phyloP scores from a whole-genome alignment of 768 basidiomycete genomes.

The Fistulinella prunicolor region DNA sequence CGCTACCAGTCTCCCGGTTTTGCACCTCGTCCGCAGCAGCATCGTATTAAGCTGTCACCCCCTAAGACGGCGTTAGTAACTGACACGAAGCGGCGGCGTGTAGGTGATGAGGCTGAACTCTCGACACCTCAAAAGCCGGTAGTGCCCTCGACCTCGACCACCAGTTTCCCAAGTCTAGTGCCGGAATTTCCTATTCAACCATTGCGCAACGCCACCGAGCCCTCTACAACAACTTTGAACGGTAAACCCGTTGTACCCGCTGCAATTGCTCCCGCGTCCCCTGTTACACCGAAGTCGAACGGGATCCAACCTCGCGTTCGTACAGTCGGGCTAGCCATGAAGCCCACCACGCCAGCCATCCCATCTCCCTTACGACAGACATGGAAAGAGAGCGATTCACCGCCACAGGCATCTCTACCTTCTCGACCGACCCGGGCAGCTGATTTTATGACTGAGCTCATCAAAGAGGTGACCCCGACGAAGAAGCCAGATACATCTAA shows the following conservation, averaged over 20 bases:
- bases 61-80: constrained; percentile 37
- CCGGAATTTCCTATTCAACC: constrained; percentile 35
- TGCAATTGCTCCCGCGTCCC: constrained; percentile 21
- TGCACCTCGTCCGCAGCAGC: constrained; percentile 48
- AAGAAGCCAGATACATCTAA: constrained; percentile 69
- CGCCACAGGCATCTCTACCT: constrained; percentile 32
- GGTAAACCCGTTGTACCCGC: constrained; percentile 24
- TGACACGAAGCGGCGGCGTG: constrained; percentile 61
- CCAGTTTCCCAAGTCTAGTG: constrained; percentile 20
- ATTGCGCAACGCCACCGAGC: constrained; percentile 22
- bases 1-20: constrained; percentile 75
- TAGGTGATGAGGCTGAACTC: constrained; percentile 45
- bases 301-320: constrained; percentile 37
- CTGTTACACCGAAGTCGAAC: constrained; percentile 28
- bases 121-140: constrained; percentile 34
- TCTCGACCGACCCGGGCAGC: constrained; percentile 60
- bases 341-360: constrained; percentile 58
- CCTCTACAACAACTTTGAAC: constrained; percentile 28
- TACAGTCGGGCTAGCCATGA: constrained; percentile 37
- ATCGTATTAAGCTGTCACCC: constrained; percentile 43
- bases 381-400: constrained; percentile 52
- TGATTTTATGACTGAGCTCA: constrained; percentile 63
- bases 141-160: constrained; percentile 27
- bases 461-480: constrained; percentile 66
- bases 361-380: constrained; percentile 77